These are phyloP conservation scores for Batrachochytrium dendrobatidis DNA, from an alignment of 371 early-diverging fungal genomes.

Conservation along the genomic window DNA sequence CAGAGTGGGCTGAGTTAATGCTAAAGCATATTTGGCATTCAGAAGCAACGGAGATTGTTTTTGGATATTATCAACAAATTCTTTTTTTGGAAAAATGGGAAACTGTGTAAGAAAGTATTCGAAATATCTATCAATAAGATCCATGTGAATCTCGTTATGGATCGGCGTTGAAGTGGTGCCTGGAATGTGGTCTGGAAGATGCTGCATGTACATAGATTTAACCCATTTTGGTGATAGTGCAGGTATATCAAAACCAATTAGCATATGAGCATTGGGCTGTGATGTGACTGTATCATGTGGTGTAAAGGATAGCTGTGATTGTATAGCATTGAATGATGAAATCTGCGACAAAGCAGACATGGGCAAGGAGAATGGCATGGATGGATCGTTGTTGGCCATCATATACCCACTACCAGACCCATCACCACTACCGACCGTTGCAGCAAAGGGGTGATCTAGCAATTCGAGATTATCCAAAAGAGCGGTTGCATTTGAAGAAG, in stretches of 20 bases:
- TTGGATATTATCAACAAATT: background rate
- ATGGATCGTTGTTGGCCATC: too few relatives aligned
- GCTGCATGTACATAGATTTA: background rate
- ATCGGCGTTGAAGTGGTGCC: background rate
- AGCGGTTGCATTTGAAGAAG: too few relatives aligned
- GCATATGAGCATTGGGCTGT: background rate
- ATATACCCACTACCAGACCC: too few relatives aligned
- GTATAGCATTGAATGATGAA: too few relatives aligned
- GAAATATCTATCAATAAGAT: background rate
- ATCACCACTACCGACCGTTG: too few relatives aligned
- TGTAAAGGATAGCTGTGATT: too few relatives aligned
- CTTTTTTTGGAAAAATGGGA: background rate
- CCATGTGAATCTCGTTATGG: background rate
- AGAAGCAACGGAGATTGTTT: background rate
- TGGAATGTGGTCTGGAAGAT: background rate
- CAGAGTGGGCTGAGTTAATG: background rate
- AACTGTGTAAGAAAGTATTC: background rate
- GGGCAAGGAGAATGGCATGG: too few relatives aligned
- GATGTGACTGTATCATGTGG: too few relatives aligned
- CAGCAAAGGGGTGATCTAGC: too few relatives aligned
- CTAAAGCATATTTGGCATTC: constrained; percentile 4
- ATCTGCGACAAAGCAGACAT: too few relatives aligned
- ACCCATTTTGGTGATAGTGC: background rate
- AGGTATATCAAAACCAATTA: background rate
- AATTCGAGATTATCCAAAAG: too few relatives aligned